Percentiles rank a stretch among this genome's conserved stretches.
Evolutionary conservation across 1,284 basidiomycete genomes (phyloP).

Genomic region (Papiliotrema fonsecae): DNA sequence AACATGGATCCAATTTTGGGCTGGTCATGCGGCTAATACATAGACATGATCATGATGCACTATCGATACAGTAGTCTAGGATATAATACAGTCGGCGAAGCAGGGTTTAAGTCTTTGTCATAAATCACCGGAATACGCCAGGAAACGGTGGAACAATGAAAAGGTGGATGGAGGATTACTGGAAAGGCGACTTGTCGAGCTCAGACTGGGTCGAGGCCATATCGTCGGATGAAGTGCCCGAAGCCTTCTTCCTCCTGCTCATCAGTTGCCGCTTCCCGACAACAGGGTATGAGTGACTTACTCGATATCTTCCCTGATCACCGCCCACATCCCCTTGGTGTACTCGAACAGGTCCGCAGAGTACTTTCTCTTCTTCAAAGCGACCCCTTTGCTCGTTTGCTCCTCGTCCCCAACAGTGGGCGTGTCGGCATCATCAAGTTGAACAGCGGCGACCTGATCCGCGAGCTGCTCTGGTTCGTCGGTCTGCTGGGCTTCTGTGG

Average conservation of each 20-base stretch:
- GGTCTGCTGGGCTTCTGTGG: not conserved
- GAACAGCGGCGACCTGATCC: not conserved
- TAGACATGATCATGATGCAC: too few relatives aligned
- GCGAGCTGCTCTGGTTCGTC: not conserved
- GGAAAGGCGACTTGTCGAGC: not conserved
- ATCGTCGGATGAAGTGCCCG: not conserved
- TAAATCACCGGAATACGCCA: too few relatives aligned
- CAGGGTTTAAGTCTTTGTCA: too few relatives aligned
- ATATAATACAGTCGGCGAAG: too few relatives aligned
- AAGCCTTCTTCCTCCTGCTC: not conserved
- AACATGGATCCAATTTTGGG: too few relatives aligned
- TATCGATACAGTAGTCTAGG: too few relatives aligned
- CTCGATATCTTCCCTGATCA: not conserved
- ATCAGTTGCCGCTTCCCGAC: not conserved
- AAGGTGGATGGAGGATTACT: too few relatives aligned
- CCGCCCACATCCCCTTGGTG: not conserved
- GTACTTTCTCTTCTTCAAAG: conserved; percentile 6
- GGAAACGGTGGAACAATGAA: too few relatives aligned
- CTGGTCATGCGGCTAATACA: too few relatives aligned
- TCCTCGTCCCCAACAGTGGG: not conserved
- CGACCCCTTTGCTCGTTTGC: not conserved
- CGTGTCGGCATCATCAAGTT: not conserved
- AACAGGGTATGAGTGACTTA: not conserved
- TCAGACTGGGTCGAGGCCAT: not conserved
- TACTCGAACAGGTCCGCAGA: conserved; percentile 5